phyloP scores from a whole-genome alignment of 306 rosid genomes.

The Begonia masoniana region DNA sequence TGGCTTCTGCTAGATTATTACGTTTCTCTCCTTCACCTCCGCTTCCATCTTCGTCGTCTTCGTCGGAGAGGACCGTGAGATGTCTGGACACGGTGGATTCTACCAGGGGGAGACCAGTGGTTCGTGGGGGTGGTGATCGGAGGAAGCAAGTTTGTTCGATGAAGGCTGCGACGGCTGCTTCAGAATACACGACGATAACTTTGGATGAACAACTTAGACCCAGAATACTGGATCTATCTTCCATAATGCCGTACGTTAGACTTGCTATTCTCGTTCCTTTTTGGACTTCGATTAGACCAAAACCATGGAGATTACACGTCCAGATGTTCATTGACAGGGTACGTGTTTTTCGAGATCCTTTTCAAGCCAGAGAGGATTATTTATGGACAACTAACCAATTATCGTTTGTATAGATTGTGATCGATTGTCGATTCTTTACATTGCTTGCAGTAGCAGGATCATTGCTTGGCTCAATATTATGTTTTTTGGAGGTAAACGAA shows the following conservation, averaged over 20 bases:
- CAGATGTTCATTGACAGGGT: slow-evolving; percentile 44
- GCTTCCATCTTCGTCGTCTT: slow-evolving; percentile 11
- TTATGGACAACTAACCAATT: background rate
- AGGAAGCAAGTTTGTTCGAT: slow-evolving; percentile 1
- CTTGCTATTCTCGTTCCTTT: slow-evolving; percentile 8
- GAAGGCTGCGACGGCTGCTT: slow-evolving; percentile 8
- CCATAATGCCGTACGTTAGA: slow-evolving; percentile 3
- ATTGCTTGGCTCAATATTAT: slow-evolving; percentile 33
- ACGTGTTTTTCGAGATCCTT: background rate
- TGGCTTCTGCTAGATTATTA: slow-evolving; percentile 25
- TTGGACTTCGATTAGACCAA: slow-evolving; percentile 7
- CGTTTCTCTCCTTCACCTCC: slow-evolving; percentile 12
- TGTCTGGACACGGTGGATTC: slow-evolving; percentile 3
- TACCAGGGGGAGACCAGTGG: background rate
- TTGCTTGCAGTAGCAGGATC: slow-evolving; percentile 39
- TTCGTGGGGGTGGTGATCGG: background rate
- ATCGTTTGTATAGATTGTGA: slow-evolving; percentile 21
- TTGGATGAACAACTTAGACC: background rate
- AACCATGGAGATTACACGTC: slow-evolving; percentile 2
- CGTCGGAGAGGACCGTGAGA: slow-evolving; percentile 6
- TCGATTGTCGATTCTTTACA: slow-evolving; percentile 41
- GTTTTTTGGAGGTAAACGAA: slow-evolving; percentile 30
- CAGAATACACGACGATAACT: background rate
- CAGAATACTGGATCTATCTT: slow-evolving; percentile 12
- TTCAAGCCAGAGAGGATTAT: background rate